A percentile compares a stretch with the other conserved stretches of the same genome.
These are phyloP conservation scores for Boletus semigastroideus DNA, from an alignment of 1,284 basidiomycete genomes.

Conservation along the genomic window DNA sequence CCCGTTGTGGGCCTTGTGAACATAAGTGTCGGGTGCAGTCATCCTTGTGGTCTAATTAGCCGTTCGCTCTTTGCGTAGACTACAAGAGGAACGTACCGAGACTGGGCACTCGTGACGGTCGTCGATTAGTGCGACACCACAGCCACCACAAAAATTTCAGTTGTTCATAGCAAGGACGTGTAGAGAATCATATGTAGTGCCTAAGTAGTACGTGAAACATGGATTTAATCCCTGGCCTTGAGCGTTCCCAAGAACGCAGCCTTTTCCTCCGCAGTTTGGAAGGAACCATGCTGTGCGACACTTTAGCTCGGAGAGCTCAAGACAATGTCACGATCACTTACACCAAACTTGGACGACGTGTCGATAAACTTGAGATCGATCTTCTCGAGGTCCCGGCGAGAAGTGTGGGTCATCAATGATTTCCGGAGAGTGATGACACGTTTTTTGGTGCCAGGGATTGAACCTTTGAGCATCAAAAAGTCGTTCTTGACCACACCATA, in stretches of 20 bases:
- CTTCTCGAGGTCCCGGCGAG: slow-evolving; percentile 91
- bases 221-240: slow-evolving; percentile 69
- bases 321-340: slow-evolving; percentile 40
- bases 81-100: slow-evolving; percentile 45
- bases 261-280: slow-evolving; percentile 98
- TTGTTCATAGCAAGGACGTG: slow-evolving; percentile 40
- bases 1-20: slow-evolving; percentile 76
- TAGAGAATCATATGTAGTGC: slow-evolving; percentile 37
- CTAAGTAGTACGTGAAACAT: slow-evolving; percentile 31
- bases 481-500: slow-evolving; percentile 99
- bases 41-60: slow-evolving; percentile 47
- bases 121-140: slow-evolving; percentile 3
- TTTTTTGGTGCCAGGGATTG: slow-evolving; percentile 95
- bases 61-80: neutral
- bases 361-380: slow-evolving; percentile 99
- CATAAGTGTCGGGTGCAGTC: slow-evolving; percentile 74
- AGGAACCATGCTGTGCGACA: slow-evolving; percentile 75
- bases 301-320: slow-evolving; percentile 2
- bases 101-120: slow-evolving; percentile 36
- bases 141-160: neutral
- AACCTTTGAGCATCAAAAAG: slow-evolving; percentile 95
- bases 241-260: slow-evolving; percentile 90
- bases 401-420: slow-evolving; percentile 85
- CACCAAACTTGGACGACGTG: slow-evolving; percentile 93
- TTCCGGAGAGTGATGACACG: slow-evolving; percentile 94